Percentiles rank a stretch among this genome's conserved stretches.
Evolutionary conservation across 108 stramenopile genomes (phyloP).

Genomic region (Skeletonema tropicum): DNA sequence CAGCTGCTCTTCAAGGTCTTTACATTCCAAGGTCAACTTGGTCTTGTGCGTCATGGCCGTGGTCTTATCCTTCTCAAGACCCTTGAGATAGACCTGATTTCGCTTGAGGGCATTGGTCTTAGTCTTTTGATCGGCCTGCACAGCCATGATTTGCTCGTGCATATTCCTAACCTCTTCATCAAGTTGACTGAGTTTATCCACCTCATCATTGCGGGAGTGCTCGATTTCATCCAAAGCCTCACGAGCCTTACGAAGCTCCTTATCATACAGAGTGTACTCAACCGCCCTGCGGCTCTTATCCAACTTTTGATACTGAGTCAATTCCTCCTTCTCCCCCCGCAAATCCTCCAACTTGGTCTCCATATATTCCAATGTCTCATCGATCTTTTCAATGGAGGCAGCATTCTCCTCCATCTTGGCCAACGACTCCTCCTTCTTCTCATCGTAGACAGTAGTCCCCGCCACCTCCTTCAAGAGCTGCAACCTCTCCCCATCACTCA

Average conservation of each 20-base stretch:
- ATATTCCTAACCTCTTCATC: slow-evolving; percentile 68
- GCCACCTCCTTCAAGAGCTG: slow-evolving; percentile 95
- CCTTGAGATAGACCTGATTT: slow-evolving; percentile 53
- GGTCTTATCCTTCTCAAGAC: slow-evolving; percentile 72
- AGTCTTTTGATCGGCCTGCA: slow-evolving; percentile 63
- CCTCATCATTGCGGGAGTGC: slow-evolving; percentile 65
- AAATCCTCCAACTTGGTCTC: slow-evolving; percentile 92
- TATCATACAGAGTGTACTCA: slow-evolving; percentile 96
- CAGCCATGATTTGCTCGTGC: slow-evolving; percentile 70
- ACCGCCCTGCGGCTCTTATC: slow-evolving; percentile 93
- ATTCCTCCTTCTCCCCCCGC: slow-evolving; percentile 96
- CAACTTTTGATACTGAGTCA: slow-evolving; percentile 88
- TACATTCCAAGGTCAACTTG: slow-evolving; percentile 66
- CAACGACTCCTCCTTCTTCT: slow-evolving; percentile 92
- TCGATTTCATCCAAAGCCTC: slow-evolving; percentile 82
- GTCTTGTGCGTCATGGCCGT: slow-evolving; percentile 62
- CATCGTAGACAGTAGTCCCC: slow-evolving; percentile 97
- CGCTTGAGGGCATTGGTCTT: slow-evolving; percentile 58
- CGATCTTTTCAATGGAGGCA: slow-evolving; percentile 87
- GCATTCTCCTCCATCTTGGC: slow-evolving; percentile 94
- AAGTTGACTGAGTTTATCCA: slow-evolving; percentile 53
- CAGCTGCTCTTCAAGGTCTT: slow-evolving; percentile 71
- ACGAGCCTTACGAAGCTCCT: slow-evolving; percentile 86
- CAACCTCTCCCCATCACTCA: slow-evolving; percentile 94
- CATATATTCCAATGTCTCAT: slow-evolving; percentile 87